Percentiles rank a stretch among this genome's conserved stretches.
phyloP scores from a whole-genome alignment of 805 yeast genomes.

The Candida morakotiae region DNA sequence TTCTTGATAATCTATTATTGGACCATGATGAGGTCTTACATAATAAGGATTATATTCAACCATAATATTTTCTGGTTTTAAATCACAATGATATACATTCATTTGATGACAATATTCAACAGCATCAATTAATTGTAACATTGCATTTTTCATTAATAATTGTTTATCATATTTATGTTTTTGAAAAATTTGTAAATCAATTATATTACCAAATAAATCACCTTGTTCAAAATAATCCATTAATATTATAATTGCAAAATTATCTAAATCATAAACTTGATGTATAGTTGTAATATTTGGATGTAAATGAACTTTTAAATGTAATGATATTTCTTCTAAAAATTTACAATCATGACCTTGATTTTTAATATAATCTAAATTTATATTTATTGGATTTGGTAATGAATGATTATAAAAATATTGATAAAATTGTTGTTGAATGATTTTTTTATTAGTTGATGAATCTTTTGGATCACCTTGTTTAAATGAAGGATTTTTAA shows the following conservation, averaged over 20 bases:
- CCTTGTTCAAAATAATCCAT: conserved; percentile 87
- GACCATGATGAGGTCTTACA: conserved; percentile 12
- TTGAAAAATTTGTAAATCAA: conserved; percentile 64
- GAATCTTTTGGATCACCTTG: conserved; percentile 27
- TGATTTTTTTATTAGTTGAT: conserved; percentile 23
- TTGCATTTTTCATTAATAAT: conserved; percentile 38
- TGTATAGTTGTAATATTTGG: conserved; percentile 75
- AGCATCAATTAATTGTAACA: conserved; percentile 36
- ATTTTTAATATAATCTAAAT: conserved; percentile 19
- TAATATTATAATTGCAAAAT: conserved; percentile 57
- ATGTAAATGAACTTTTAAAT: conserved; percentile 70
- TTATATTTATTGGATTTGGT: conserved; percentile 14
- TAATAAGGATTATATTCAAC: conserved; percentile 26
- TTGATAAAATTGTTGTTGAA: conserved; percentile 21
- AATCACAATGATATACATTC: conserved; percentile 38
- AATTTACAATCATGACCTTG: conserved; percentile 28
- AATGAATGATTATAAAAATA: conserved; percentile 16
- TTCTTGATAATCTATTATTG: conserved; percentile 42
- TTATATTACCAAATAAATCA: conserved; percentile 82
- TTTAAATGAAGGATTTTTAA: conserved; percentile 40
- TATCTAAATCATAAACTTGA: conserved; percentile 60
- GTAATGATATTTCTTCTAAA: conserved; percentile 68
- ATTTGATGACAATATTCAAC: conserved; percentile 29
- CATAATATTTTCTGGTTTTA: conserved; percentile 41
- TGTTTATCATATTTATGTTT: conserved; percentile 39